phyloP scores from a whole-genome alignment of 768 basidiomycete species.

The Pleurotus djamor region DNA sequence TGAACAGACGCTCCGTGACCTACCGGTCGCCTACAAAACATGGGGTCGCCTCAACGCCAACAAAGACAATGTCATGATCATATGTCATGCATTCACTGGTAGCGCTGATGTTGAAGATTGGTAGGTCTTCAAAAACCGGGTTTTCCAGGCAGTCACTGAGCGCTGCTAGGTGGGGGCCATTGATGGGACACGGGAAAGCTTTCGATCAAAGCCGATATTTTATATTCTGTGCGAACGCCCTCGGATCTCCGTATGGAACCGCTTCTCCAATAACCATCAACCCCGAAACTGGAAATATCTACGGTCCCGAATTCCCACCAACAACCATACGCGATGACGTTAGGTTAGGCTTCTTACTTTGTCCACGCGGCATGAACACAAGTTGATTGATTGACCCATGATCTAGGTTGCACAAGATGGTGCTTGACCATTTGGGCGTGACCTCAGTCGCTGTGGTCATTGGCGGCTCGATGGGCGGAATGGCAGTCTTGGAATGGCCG shows the following conservation, averaged over 20 bases:
- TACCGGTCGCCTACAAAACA: slow-evolving; percentile 94
- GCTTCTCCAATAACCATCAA: slow-evolving; percentile 84
- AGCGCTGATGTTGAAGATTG: slow-evolving; percentile 98
- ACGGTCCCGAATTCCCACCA: slow-evolving; percentile 92
- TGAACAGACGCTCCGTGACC: slow-evolving; percentile 65
- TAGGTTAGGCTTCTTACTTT: slow-evolving; percentile 40
- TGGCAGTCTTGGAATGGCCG: slow-evolving; percentile 96
- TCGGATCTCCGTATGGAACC: slow-evolving; percentile 95
- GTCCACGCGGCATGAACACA: too few relatives aligned
- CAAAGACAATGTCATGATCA: slow-evolving; percentile 92
- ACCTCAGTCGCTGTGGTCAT: slow-evolving; percentile 83
- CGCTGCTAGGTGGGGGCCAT: slow-evolving; percentile 86
- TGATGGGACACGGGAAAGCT: slow-evolving; percentile 90
- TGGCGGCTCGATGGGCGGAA: slow-evolving; percentile 99
- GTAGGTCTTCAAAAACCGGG: slow-evolving; percentile 45
- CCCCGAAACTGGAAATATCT: slow-evolving; percentile 70
- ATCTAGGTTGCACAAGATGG: slow-evolving; percentile 77
- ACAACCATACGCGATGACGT: slow-evolving; percentile 95
- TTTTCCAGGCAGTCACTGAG: too few relatives aligned
- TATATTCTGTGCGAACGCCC: slow-evolving; percentile 90
- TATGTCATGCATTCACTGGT: slow-evolving; percentile 97
- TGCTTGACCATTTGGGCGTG: slow-evolving; percentile 83
- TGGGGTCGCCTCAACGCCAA: slow-evolving; percentile 85
- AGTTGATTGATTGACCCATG: background rate
- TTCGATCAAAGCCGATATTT: slow-evolving; percentile 89